A percentile compares a stretch with the other conserved stretches of the same genome.
Conservation (phyloP, 1,284 basidiomycete species). For the Boletus sp. region DNA sequence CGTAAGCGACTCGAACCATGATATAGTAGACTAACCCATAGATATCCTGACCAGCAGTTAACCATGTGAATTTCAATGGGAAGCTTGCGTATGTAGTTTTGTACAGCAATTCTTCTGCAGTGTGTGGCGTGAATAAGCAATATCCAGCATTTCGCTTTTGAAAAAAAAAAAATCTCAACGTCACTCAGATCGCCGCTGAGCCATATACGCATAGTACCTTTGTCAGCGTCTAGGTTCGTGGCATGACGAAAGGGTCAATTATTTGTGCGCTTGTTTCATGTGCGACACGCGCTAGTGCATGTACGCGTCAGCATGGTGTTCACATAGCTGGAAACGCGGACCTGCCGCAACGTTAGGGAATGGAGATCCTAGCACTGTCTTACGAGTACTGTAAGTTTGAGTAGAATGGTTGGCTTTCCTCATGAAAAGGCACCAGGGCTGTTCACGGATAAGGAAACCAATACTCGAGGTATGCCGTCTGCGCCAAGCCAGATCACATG, state of each 20-base stretch:
- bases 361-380: background rate
- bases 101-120: background rate
- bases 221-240: background rate
- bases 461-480: background rate
- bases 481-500: background rate
- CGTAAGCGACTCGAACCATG: background rate
- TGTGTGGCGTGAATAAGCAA: no score
- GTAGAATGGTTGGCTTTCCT: background rate
- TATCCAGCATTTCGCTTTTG: no score
- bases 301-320: background rate
- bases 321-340: no score
- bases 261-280: background rate
- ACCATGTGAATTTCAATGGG: background rate
- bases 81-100: background rate
- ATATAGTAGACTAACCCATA: no score
- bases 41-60: background rate
- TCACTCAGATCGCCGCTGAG: background rate
- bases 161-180: conserved; percentile 8
- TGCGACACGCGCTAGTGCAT: background rate
- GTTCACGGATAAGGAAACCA: background rate
- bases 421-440: conserved; percentile 1
- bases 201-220: background rate
- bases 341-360: background rate
- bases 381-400: background rate
- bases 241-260: background rate